These are phyloP conservation scores for Coemansia sp. DNA, from an alignment of 192 early-diverging fungal species.

Conservation along the genomic window DNA sequence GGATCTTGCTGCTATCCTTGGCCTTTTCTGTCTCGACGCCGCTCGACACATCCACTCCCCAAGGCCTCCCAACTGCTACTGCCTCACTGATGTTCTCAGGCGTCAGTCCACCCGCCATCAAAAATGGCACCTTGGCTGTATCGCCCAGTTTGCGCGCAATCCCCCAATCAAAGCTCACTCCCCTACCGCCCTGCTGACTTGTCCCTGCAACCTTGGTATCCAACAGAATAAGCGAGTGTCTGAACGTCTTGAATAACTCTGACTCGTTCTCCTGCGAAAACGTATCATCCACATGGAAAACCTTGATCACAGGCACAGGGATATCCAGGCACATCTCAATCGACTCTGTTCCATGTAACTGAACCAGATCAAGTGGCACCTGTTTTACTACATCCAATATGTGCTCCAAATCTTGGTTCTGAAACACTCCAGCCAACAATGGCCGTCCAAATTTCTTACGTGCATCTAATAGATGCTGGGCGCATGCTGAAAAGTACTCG, in stretches of 20 bases:
- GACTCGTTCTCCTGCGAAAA: constrained; percentile 20
- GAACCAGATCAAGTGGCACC: constrained; percentile 83
- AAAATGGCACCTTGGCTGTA: constrained; percentile 64
- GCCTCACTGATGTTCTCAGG: constrained; percentile 80
- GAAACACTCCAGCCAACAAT: constrained; percentile 90
- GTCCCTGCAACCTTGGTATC: constrained; percentile 61
- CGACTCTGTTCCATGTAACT: constrained; percentile 86
- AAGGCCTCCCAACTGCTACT: constrained; percentile 62
- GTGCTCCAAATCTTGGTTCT: constrained; percentile 73
- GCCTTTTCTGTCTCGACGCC: constrained; percentile 81
- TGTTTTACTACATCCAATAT: constrained; percentile 62
- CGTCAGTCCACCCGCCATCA: constrained; percentile 88
- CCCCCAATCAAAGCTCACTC: constrained; percentile 83
- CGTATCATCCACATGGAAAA: constrained; percentile 74
- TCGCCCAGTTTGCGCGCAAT: constrained; percentile 59
- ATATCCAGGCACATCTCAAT: constrained; percentile 61
- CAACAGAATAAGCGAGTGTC: constrained; percentile 47
- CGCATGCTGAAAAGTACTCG: constrained; percentile 43
- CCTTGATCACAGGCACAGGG: constrained; percentile 83
- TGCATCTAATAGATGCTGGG: constrained; percentile 39
- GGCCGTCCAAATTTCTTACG: constrained; percentile 57
- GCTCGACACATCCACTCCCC: constrained; percentile 90
- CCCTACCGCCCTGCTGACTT: constrained; percentile 71
- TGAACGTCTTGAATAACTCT: constrained; percentile 10
- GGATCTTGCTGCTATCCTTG: constrained; percentile 80